Base-by-base conservation (phyloP, 805 yeast species). In the Peterozyma toletana region DNA sequence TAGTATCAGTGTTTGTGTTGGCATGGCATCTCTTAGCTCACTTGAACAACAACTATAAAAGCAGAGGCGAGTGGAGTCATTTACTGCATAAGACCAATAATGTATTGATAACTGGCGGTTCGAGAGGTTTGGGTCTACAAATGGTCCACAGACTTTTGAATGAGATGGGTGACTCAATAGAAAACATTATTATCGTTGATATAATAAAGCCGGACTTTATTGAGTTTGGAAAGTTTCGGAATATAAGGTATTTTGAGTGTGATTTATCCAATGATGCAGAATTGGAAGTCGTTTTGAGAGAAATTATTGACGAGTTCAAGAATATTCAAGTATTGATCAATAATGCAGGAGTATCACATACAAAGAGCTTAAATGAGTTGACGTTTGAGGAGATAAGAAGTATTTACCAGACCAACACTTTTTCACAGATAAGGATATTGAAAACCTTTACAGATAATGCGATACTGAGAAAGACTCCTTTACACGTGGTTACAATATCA, bases 71-170 rank as follows among this genome's bases (percentile, higher is more conserved):
- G 2, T 9, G 34, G 34, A 31, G 10, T 31, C 15, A 14, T 31
- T 13, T 13, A 9, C 15, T 31, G 15, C 4, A 31, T 4, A 39
- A 35, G 35, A 17, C 33, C 33, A 29, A 17, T 21, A 53, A 55
- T 21, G 69, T 71, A 2, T 38, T 74, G 21, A 57, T 75, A 5
- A 75, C 80, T 0, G 83, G 83, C 0, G 81, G 80, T 0, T 59
- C 73, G 13, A 50, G 56, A 30, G 81, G 83, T 0, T 55, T 77
- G n/a, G 83, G 83, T 0, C 49, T 52, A 2, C 70, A 65, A 39
- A 52, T 73, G 4, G 70, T 64, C 3, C 50, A 51, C 31, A 39
- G 18, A 15, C 49, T 73, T 2, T 30, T 57, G 34, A 31, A 9
- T 21, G 27, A 21, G 27, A 21, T 21, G 27, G 27, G 27, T 7